A percentile compares a stretch with the other conserved stretches of the same genome.
Evolutionary conservation across 176 grass and related monocot species (phyloP).

Genomic region (Canna indica): DNA sequence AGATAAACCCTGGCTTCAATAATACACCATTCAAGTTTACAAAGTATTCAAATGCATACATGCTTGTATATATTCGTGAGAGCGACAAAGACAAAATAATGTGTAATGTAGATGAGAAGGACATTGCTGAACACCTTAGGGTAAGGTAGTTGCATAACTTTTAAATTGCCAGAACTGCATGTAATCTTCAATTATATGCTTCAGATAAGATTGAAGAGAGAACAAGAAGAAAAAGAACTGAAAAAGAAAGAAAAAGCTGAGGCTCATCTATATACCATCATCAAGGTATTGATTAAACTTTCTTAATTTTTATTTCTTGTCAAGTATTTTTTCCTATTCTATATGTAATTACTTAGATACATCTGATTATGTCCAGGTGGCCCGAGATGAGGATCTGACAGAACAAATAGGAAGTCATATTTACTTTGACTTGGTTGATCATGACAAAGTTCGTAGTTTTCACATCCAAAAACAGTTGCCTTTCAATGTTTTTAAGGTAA

Average conservation of each 20-base stretch:
- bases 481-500: constrained; percentile 77
- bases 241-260: constrained; percentile 95
- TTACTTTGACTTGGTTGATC: constrained; percentile 90
- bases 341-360: no score
- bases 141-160: constrained; percentile 25
- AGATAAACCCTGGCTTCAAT: constrained; percentile 84
- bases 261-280: constrained; percentile 90
- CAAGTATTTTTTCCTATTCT: no score
- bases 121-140: constrained; percentile 84
- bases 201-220: constrained; percentile 81
- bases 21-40: no score
- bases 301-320: constrained; percentile 20
- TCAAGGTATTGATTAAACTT: constrained; percentile 35
- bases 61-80: constrained; percentile 98
- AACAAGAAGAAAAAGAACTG: constrained; percentile 92
- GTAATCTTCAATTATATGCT: background rate
- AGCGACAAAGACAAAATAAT: constrained; percentile 91
- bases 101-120: constrained; percentile 91
- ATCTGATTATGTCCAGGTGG: constrained; percentile 32
- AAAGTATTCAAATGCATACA: constrained; percentile 95
- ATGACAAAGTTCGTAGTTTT: constrained; percentile 86
- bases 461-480: constrained; percentile 79
- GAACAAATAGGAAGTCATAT: constrained; percentile 73
- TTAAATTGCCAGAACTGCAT: constrained; percentile 13
- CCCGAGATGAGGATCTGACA: constrained; percentile 60